phyloP scores from a whole-genome alignment of 306 rosid genomes.

The Delonix regia region DNA sequence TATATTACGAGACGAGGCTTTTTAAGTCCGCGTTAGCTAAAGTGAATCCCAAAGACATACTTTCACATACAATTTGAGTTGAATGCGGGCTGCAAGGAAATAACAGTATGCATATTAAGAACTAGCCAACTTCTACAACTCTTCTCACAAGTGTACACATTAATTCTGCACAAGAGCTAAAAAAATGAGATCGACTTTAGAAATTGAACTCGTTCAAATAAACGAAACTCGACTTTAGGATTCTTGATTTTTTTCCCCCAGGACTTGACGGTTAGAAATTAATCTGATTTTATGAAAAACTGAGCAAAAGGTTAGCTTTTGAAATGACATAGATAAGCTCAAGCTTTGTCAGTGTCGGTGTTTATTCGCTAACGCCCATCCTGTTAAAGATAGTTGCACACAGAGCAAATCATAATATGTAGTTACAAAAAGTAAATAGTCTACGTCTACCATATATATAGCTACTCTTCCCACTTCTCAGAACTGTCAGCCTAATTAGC shows the following conservation, averaged over 20 bases:
- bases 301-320: not conserved
- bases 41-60: not conserved
- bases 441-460: not conserved
- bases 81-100: not conserved
- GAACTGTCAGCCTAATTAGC: not conserved
- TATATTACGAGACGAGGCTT: not conserved
- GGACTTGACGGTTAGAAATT: not conserved
- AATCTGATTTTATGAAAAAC: not conserved
- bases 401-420: constrained; percentile 20
- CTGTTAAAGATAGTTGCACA: not conserved
- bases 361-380: not conserved
- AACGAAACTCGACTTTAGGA: not conserved
- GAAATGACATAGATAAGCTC: not conserved
- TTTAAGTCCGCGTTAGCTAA: not conserved
- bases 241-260: not conserved
- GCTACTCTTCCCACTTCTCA: not conserved
- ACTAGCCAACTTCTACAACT: not conserved
- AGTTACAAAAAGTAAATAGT: not conserved
- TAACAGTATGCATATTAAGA: not conserved
- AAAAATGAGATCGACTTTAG: not conserved
- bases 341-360: not conserved
- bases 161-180: no score
- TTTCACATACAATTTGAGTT: not conserved
- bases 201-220: not conserved
- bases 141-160: not conserved